These are phyloP conservation scores for Thamnidium elegans DNA, from an alignment of 192 early-diverging fungal genomes.

Conservation along the genomic window DNA sequence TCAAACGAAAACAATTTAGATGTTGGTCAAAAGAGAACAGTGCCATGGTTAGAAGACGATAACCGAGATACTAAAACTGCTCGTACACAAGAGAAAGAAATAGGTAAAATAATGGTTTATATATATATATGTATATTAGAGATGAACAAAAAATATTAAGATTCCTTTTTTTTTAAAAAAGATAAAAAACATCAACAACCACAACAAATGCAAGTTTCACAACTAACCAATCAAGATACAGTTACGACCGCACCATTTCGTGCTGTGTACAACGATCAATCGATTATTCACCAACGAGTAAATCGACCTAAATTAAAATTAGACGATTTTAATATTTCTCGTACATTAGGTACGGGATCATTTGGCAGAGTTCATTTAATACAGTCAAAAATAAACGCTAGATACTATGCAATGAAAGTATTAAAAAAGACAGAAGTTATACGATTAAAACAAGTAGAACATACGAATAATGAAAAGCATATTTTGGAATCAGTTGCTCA, in stretches of 20 bases:
- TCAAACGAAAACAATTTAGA: slow-evolving; percentile 1
- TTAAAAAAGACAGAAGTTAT: slow-evolving; percentile 90
- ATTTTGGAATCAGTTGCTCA: slow-evolving; percentile 81
- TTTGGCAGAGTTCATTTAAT: slow-evolving; percentile 95
- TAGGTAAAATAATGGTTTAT: background rate
- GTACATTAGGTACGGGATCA: slow-evolving; percentile 92
- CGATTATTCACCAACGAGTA: slow-evolving; percentile 23
- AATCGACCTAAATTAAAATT: slow-evolving; percentile 56
- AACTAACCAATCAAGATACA: slow-evolving; percentile 7
- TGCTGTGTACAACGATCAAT: slow-evolving; percentile 10
- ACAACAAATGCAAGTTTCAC: slow-evolving; percentile 15
- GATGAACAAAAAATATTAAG: background rate
- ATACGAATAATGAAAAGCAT: slow-evolving; percentile 91
- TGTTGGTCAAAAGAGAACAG: slow-evolving; percentile 1
- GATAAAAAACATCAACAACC: slow-evolving; percentile 2
- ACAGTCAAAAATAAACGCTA: slow-evolving; percentile 63
- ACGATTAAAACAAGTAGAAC: slow-evolving; percentile 91
- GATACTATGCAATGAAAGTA: slow-evolving; percentile 95
- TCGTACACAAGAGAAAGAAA: background rate
- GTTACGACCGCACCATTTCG: background rate
- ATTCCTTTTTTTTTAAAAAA: background rate
- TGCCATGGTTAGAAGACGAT: slow-evolving; percentile 14
- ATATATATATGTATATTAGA: background rate
- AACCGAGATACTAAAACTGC: background rate
- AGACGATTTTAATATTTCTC: slow-evolving; percentile 78